A percentile compares a stretch with the other conserved stretches of the same genome.
Evolutionary conservation across 192 early-diverging fungal genomes (phyloP).

Genomic region (Backusella macrospora): DNA sequence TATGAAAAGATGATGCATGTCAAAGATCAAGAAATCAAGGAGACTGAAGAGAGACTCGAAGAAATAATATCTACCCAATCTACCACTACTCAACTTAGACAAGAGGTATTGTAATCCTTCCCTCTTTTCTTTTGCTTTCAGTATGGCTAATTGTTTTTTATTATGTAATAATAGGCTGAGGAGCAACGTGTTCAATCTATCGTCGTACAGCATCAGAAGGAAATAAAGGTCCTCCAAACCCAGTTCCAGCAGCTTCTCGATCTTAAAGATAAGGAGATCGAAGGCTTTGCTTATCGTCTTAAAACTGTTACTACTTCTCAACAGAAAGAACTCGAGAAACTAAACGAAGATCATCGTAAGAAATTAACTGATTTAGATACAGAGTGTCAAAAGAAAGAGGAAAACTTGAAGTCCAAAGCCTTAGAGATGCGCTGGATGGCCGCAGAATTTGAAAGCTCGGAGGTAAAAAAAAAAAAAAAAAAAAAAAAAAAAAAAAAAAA

Average conservation of each 20-base stretch:
- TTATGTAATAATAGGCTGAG: neutral
- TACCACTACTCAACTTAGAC: neutral
- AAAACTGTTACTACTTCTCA: slow-evolving; percentile 33
- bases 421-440: slow-evolving; percentile 46
- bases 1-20: slow-evolving; percentile 19
- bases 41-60: slow-evolving; percentile 20
- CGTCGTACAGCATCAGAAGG: slow-evolving; percentile 29
- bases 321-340: slow-evolving; percentile 26
- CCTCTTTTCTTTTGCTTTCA: neutral
- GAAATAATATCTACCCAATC: slow-evolving; percentile 15
- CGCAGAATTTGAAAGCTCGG: slow-evolving; percentile 41
- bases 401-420: slow-evolving; percentile 34
- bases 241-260: slow-evolving; percentile 31
- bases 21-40: slow-evolving; percentile 20
- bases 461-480: slow-evolving; percentile 27
- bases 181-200: slow-evolving; percentile 22
- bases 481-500: neutral
- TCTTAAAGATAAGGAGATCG: slow-evolving; percentile 34
- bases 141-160: slow-evolving; percentile 1
- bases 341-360: slow-evolving; percentile 28
- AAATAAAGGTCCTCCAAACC: slow-evolving; percentile 26
- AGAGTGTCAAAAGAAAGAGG: slow-evolving; percentile 30
- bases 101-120: neutral
- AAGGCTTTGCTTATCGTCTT: slow-evolving; percentile 29
- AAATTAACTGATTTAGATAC: slow-evolving; percentile 36